These are phyloP conservation scores for Melaleuca alternifolia DNA, from an alignment of 345 rosid species.

Conservation along the genomic window DNA sequence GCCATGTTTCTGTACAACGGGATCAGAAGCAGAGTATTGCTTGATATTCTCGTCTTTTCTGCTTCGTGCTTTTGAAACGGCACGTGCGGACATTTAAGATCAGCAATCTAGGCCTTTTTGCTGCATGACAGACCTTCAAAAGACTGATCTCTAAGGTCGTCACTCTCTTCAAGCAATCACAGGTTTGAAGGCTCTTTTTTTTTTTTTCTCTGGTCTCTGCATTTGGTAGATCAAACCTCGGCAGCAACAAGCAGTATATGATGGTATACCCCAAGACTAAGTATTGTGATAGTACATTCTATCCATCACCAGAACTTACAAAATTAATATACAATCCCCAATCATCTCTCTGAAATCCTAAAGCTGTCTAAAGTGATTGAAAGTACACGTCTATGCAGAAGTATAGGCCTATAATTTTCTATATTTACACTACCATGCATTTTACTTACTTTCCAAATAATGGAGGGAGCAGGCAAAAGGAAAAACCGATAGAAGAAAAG, in stretches of 20 bases:
- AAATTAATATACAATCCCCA: conserved; percentile 80
- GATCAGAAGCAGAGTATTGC: neutral
- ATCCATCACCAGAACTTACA: conserved; percentile 63
- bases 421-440: conserved; percentile 39
- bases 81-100: neutral
- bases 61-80: neutral
- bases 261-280: neutral
- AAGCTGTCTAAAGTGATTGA: conserved; percentile 34
- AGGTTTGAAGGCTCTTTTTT: neutral
- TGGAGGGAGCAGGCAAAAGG: conserved; percentile 10
- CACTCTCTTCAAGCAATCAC: neutral
- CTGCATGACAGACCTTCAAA: neutral
- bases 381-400: conserved; percentile 44
- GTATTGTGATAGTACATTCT: conserved; percentile 26
- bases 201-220: neutral
- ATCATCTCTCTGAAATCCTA: conserved; percentile 55
- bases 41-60: neutral
- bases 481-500: neutral
- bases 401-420: conserved; percentile 42
- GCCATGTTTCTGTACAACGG: neutral
- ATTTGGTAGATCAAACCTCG: neutral
- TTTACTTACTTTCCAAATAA: neutral
- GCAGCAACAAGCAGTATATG: neutral
- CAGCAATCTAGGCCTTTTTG: neutral
- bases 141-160: neutral